Conservation (phyloP, 208 protist species). For the Trypanosoma rangeli region DNA sequence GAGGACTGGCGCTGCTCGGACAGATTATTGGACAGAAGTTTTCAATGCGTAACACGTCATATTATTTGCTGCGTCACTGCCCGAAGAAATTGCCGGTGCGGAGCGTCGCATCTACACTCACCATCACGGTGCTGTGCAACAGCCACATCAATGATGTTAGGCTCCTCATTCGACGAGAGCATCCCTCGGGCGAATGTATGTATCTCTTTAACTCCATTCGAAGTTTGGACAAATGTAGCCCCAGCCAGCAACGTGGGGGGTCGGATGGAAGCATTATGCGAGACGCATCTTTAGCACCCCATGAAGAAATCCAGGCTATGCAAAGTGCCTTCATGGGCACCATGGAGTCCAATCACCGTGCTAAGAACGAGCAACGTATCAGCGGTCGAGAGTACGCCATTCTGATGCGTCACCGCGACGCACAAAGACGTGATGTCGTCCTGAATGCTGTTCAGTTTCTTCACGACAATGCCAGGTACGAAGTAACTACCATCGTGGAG, state of each 20-base stretch:
- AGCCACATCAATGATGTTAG: conserved; percentile 65
- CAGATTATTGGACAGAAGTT: conserved; percentile 64
- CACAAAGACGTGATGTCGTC: conserved; percentile 44
- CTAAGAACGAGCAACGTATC: conserved; percentile 62
- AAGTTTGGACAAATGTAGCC: background rate
- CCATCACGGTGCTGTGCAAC: conserved; percentile 57
- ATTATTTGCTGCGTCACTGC: conserved; percentile 49
- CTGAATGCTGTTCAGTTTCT: conserved; percentile 60
- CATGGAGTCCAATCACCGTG: conserved; percentile 23
- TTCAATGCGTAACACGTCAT: conserved; percentile 30
- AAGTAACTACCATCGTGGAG: conserved; percentile 58
- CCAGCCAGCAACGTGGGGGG: background rate
- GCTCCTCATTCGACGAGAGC: conserved; percentile 45
- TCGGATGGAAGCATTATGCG: background rate
- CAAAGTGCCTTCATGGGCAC: conserved; percentile 13
- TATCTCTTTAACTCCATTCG: conserved; percentile 67
- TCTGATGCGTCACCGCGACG: conserved; percentile 59
- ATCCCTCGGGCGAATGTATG: conserved; percentile 53
- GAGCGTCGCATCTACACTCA: conserved; percentile 39
- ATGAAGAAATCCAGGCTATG: conserved; percentile 14
- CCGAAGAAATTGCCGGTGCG: conserved; percentile 36
- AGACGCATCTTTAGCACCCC: background rate
- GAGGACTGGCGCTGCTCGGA: conserved; percentile 35
- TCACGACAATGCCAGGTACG: conserved; percentile 52
- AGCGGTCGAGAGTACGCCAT: conserved; percentile 74